Evolutionary conservation across 1,139 yeast genomes (phyloP), one percentile per base, ranked within the genome.

Genomic region (Scheffersomyces titani): DNA sequence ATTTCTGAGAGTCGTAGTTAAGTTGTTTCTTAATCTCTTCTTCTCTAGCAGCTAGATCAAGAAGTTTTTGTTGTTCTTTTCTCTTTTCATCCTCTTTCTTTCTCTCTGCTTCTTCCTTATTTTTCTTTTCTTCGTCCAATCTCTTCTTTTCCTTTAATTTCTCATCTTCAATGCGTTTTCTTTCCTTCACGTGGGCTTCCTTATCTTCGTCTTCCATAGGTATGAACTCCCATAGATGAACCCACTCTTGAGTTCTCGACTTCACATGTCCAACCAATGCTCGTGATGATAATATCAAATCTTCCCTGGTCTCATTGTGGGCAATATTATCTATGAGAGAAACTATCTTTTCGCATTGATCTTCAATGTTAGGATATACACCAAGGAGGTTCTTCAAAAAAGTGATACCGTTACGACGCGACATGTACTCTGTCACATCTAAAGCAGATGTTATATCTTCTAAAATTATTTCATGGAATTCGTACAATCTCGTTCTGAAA

Each of bases 381-480:
- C 83, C 81, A 44, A 89, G 73, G 59, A 89, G 74, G 62, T 86
- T 87, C 67, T 89, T 91, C 74, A 93, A 76, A 63, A 92, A 85
- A 2, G 90, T 89, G 59, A 93, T 90, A 2, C 92, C 84, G 70
- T 92, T 93, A 60, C 94, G 84, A 54, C 96, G 82, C 3, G 91
- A 87, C 86, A 91, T 89, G 67, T 92, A 93, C 58, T 89, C 90
- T 1, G 78, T 77, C 19, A 85, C 82, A 13, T 74, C 70, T 51
- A 91, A 75, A 13, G 89, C 80, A 7, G 76, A 69, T 3, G 77
- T 67, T 48, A 88, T 73, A 46, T 85, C 83, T 1, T 74, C 70
- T 21, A 84, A 68, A 9, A 88, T 69, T 1, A 75, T 68, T 0
- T 75, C 68, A 64, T 90, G 92, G 82, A 89, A 88, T 11, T 79